Conservation (phyloP, 2,329 filamentous ascomycete genomes). For the Colletotrichum neosansevieriae region DNA sequence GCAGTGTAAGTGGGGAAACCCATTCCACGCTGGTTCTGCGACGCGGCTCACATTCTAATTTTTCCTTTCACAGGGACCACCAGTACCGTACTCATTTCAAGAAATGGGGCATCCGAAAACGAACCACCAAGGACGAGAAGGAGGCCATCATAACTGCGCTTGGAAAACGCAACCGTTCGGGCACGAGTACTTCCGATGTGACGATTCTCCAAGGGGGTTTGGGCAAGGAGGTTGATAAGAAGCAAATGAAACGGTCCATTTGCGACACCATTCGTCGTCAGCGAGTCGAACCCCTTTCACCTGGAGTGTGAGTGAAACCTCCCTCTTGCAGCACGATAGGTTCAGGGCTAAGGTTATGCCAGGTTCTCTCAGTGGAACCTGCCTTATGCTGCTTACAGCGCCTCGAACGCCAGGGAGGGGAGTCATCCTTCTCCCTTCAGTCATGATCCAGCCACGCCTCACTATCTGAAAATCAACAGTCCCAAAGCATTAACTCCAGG, state of each 20-base stretch:
- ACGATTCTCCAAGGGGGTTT: slow-evolving; percentile 36
- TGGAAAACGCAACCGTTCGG: slow-evolving; percentile 35
- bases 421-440: background rate
- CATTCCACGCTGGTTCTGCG: no score
- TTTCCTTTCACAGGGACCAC: background rate
- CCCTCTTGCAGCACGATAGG: background rate
- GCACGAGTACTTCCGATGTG: slow-evolving; percentile 29
- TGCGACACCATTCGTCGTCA: slow-evolving; percentile 36
- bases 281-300: background rate
- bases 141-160: slow-evolving; percentile 34
- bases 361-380: slow-evolving; percentile 9
- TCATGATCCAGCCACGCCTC: background rate
- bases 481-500: background rate
- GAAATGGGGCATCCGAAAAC: slow-evolving; percentile 7
- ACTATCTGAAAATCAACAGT: slow-evolving; percentile 15
- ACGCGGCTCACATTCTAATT: background rate
- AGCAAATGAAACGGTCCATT: slow-evolving; percentile 42
- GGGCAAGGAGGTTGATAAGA: slow-evolving; percentile 41
- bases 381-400: background rate
- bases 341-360: no score
- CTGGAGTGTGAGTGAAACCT: slow-evolving; percentile 4
- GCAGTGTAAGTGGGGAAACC: background rate
- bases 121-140: slow-evolving; percentile 34
- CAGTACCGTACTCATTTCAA: slow-evolving; percentile 7
- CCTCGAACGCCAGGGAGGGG: background rate